Base-by-base conservation (phyloP, 1,284 basidiomycete species). In the Ceratobasidium theobromae region DNA sequence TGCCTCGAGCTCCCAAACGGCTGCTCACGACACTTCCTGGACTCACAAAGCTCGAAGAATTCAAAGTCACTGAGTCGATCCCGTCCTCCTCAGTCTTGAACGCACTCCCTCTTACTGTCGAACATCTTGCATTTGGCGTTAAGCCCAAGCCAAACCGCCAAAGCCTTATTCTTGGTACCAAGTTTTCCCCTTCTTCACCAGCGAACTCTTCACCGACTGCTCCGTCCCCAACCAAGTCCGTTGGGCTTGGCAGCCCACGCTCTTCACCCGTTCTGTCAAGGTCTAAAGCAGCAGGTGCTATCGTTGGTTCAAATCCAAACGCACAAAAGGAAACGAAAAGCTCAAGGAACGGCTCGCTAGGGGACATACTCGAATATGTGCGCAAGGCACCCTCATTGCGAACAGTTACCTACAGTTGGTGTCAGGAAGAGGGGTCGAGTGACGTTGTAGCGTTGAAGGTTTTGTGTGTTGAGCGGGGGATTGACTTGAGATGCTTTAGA, bases 401-500 rank as follows among this genome's bases (percentile, higher is more conserved):
- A 9, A 62, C 58, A 6, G 58, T 62, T 18, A 62, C 58, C 23
- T 62, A 62, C 48, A 62, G 58, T 33, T 62, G 58, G 58, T 62
- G 58, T 25, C 33, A 35, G 18, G 48, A 52, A 46, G 58, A 62
- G 6, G 48, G 48, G 16, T 33, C 58, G 32, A 62, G 58, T 30
- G 58, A 62, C 25, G 58, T 62, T 25, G 48, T 62, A 14, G 58
- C 46, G 21, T 35, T 62, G 5, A 62, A 62, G n/a, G 33, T 62
- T 12, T 25, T 62, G 6, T 62, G 58, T 21, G 58, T 62, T 27
- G 58, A 62, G 28, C 6, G 27, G 35, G 58, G 58, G 25, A 62
- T 62, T 25, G 58, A 62, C 35, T 62, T 62, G 58, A 62, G 58
- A 18, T 62, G 58, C 35, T 62, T 62, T 35, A 62, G 58, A 30